Evolutionary conservation across 306 rosid species (phyloP).

Genomic region (Sesbania bispinosa): DNA sequence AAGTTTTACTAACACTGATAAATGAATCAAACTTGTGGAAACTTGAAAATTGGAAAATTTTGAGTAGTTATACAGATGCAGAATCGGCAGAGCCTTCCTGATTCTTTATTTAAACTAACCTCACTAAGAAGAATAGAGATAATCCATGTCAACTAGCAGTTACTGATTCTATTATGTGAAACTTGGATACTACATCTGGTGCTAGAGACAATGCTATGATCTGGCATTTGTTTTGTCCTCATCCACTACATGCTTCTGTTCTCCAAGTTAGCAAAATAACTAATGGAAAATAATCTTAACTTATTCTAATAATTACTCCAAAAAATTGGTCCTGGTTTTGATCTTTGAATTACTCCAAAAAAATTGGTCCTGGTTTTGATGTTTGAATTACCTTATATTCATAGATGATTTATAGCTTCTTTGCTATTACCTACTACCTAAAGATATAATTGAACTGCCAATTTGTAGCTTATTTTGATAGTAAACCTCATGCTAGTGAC

Average conservation of each 20-base stretch:
- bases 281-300: neutral
- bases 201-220: neutral
- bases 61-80: neutral
- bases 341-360: no score
- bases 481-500: neutral
- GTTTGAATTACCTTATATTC: neutral
- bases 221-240: neutral
- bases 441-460: no score
- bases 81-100: no score
- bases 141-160: no score
- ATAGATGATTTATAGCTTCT: neutral
- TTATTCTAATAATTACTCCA: neutral
- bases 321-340: neutral
- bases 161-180: neutral
- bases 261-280: neutral
- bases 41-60: conserved; percentile 1
- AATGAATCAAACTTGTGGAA: conserved; percentile 3
- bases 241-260: neutral
- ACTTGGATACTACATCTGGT: neutral
- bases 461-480: conserved; percentile 2
- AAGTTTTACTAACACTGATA: neutral
- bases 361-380: no score
- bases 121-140: no score
- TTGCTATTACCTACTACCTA: no score
- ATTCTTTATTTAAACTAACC: neutral